phyloP scores from a whole-genome alignment of 768 basidiomycete species.

The Lactarius evosmus region DNA sequence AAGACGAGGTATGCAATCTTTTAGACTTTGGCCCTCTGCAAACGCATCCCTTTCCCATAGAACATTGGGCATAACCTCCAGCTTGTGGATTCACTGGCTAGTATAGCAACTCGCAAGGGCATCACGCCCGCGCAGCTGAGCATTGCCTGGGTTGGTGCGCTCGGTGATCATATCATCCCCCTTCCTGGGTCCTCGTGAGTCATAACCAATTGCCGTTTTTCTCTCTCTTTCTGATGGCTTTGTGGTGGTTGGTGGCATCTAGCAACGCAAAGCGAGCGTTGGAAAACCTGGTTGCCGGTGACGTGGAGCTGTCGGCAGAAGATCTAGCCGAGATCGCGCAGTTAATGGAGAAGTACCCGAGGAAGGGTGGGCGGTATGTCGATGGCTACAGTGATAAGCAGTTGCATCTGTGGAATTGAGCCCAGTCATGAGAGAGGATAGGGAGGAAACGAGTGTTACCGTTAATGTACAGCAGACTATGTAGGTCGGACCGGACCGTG shows the following conservation, averaged over 20 bases:
- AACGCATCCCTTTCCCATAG: too few species aligned
- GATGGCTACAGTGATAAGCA: constrained; percentile 27
- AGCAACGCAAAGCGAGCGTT: constrained; percentile 41
- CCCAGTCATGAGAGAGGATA: neutral
- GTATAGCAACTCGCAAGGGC: constrained; percentile 42
- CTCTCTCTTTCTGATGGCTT: too few species aligned
- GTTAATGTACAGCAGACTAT: neutral
- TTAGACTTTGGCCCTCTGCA: constrained; percentile 9
- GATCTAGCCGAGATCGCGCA: constrained; percentile 42
- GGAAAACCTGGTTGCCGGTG: constrained; percentile 42
- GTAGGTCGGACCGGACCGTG: neutral
- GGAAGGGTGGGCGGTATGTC: constrained; percentile 42
- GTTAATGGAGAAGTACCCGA: constrained; percentile 36
- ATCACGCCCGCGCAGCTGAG: constrained; percentile 41
- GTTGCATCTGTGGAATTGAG: constrained; percentile 38
- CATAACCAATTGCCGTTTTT: too few species aligned
- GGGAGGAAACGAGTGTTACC: neutral
- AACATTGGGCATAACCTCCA: constrained; percentile 42
- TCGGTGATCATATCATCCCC: constrained; percentile 42
- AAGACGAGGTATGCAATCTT: constrained; percentile 34
- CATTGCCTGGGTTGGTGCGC: constrained; percentile 41
- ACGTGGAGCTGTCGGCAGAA: constrained; percentile 35
- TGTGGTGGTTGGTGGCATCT: neutral
- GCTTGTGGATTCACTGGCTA: constrained; percentile 41
- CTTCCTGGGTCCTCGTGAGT: constrained; percentile 47